Evolutionary conservation across 768 basidiomycete species (phyloP), one percentile per base, ranked within the genome.

Genomic region (Strobilomyces dryophilus): DNA sequence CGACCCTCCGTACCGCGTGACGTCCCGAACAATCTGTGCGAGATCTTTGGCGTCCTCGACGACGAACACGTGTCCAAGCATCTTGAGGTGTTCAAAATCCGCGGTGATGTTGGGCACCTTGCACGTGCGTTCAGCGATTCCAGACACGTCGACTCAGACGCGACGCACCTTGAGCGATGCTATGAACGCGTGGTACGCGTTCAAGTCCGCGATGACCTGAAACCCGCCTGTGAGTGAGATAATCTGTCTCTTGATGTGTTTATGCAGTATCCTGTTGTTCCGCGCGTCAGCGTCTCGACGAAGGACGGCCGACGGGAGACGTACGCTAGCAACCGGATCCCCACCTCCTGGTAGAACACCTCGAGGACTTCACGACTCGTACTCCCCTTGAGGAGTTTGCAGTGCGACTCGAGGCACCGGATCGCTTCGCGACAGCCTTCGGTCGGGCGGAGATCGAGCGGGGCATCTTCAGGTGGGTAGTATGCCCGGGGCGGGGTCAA

Each of bases 291-390:
- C 43, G 40, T n/a, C 6, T 18, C 8, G 17, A 9, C 9, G 4
- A 15, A 31, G 9, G 4, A 11, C n/a, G 11, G 3, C 6, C 24
- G 8, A 9, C 14, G 15, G 12, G 20, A 7, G 12, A 43, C 87
- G 60, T 51, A 93, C 92, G 78, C 82, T 60, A 92, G 84, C 10
- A 94, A 68, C 35, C 97, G 84, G 53, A 97, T 85, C 6, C 95
- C 95, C 43, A 99, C 89, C 70, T 99, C 97, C 70, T 95, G 91
- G 67, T 98, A 92, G 70, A 99, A 98, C 4, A 99, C 95, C 65
- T 98, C 97, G 32, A 99, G 73, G 4, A 98, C 94, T 60, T 98
- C 95, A 67, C 92, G 89, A 65, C 88, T 95, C 45, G 95, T 95
- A 58, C 90, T 97, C 0, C 95, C 95, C 57, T 87, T 89, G 46